phyloP scores from a whole-genome alignment of 345 rosid species.

The Populus nigra region DNA sequence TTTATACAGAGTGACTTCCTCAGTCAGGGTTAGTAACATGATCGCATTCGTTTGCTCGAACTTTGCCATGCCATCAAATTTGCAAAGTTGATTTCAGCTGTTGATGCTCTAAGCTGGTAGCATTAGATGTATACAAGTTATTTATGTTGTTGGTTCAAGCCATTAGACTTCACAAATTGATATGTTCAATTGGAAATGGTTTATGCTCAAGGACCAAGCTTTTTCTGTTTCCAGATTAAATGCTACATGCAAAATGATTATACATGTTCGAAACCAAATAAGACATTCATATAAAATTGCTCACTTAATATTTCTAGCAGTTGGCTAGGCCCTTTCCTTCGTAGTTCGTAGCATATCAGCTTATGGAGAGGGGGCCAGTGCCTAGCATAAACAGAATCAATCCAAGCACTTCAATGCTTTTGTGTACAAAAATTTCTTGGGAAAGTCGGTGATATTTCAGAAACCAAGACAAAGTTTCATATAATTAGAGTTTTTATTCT shows the following conservation, averaged over 20 bases:
- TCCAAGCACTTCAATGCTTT: not conserved
- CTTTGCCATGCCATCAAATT: not conserved
- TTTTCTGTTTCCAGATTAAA: not conserved
- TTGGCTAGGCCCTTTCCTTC: not conserved
- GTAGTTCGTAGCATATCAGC: not conserved
- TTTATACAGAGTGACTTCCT: not conserved
- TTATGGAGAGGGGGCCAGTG: not conserved
- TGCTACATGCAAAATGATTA: not conserved
- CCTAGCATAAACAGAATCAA: constrained; percentile 3
- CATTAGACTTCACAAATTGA: not conserved
- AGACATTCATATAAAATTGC: not conserved
- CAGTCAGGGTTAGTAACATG: not conserved
- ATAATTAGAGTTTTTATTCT: constrained; percentile 8
- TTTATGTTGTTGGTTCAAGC: not conserved
- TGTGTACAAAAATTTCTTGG: not conserved
- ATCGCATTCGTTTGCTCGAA: not conserved
- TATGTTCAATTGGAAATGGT: not conserved
- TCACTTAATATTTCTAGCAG: constrained; percentile 3
- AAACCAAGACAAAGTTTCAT: constrained; percentile 6
- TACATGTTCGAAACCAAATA: not conserved
- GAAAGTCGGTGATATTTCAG: constrained; percentile 1
- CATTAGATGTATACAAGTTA: not conserved
- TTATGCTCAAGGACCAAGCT: not conserved
- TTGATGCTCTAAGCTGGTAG: not conserved
- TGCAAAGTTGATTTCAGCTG: not conserved